Evolutionary conservation across 2,329 filamentous ascomycete species (phyloP), one percentile per base, ranked within the genome.

Genomic region (Epichloe sylvatica): DNA sequence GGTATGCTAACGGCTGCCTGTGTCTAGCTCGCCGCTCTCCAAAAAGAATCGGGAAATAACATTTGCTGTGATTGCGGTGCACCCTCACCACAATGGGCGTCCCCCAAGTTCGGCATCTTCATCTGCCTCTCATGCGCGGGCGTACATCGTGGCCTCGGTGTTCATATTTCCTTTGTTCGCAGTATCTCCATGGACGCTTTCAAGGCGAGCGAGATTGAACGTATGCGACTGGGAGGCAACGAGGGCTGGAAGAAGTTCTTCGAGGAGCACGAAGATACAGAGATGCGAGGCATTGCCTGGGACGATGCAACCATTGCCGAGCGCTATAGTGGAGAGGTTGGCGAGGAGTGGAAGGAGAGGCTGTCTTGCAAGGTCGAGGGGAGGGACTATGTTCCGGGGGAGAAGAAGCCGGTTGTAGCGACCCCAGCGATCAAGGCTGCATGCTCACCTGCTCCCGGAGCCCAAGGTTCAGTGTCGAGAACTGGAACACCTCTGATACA

Each of bases 121-220:
- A 96, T 98, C 76, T 98, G 92, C 70, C 81, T 98, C 47, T 87
- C 84, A 55, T 98, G 92, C 73, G 91, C 90, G 35, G 92, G 92
- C 59, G 86, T 92, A 48, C 92, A 98, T 70, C 85, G 92, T 55
- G 89, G 89, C 3, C 80, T 98, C 33, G 92, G 92, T 53, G 92
- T 98, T 36, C 92, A 98, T 73, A 95, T 98, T 67, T 95, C 89
- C 64, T 98, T 98, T 70, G 90, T 98, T 55, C 85, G 92, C 52
- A 92, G 86, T 61, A 92, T 97, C 62, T 95, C 88, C 54, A 98
- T 98, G 92, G 92, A 98, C 71, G 89, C 89, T 51, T 97, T 98
- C 75, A 98, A 98, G 68, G 80, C 81, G 55, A 78, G 78, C 60
- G 92, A 98, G 69, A 91, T 97, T 61, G 83, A 87, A 68, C 84